phyloP scores from a whole-genome alignment of 2,329 filamentous ascomycete genomes.

The Apiospora rasikravindrae region DNA sequence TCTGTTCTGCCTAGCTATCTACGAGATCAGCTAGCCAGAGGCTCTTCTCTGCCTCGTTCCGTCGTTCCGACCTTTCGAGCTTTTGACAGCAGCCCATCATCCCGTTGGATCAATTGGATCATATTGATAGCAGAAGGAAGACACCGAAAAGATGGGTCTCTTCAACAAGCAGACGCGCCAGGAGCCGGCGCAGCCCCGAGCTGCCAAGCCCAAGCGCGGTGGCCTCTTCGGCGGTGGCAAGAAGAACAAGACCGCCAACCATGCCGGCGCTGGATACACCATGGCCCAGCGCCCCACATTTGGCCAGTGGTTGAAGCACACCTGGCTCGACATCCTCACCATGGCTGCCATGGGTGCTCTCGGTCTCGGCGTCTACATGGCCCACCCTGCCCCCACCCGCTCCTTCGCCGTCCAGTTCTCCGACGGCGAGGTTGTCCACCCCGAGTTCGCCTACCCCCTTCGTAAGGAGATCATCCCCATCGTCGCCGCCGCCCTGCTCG shows the following conservation, averaged over 20 bases:
- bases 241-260: neutral
- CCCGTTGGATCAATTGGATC: neutral
- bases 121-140: no score
- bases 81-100: constrained; percentile 17
- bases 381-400: constrained; percentile 68
- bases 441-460: constrained; percentile 73
- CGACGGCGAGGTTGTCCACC: constrained; percentile 72
- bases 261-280: constrained; percentile 34
- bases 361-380: constrained; percentile 70
- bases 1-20: neutral
- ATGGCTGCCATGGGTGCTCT: constrained; percentile 70
- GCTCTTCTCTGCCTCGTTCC: neutral
- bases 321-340: constrained; percentile 70
- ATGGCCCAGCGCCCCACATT: constrained; percentile 63
- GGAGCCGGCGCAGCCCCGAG: constrained; percentile 24
- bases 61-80: constrained; percentile 7
- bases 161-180: constrained; percentile 30
- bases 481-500: constrained; percentile 71
- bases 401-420: constrained; percentile 71
- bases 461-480: constrained; percentile 75
- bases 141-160: constrained; percentile 28
- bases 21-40: constrained; percentile 3
- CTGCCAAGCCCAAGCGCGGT: constrained; percentile 13
- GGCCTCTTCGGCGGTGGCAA: neutral
- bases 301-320: constrained; percentile 72